Percentiles rank a stretch among this genome's conserved stretches.
Evolutionary conservation across 2,329 filamentous ascomycete species (phyloP).

Genomic region (Talaromyces islandicus): DNA sequence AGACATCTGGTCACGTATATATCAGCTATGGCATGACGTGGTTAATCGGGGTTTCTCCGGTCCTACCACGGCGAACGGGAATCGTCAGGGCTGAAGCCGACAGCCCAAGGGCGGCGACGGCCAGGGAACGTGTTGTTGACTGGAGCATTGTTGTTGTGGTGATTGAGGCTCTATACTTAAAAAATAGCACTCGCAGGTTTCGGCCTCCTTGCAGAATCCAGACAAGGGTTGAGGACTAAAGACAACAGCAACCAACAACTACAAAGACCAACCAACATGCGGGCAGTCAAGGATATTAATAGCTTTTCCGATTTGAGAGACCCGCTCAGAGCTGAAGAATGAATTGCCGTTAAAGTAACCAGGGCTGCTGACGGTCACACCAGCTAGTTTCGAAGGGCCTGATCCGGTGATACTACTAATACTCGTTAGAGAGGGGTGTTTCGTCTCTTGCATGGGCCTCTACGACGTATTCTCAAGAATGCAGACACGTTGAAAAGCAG

Average conservation of each 20-base stretch:
- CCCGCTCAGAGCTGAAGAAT: background rate
- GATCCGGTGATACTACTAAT: background rate
- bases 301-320: background rate
- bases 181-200: background rate
- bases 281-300: background rate
- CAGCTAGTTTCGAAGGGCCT: background rate
- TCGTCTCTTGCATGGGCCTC: background rate
- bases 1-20: conserved; percentile 27
- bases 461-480: background rate
- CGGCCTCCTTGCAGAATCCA: background rate
- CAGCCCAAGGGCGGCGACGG: background rate
- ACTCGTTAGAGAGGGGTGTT: background rate
- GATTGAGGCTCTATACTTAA: background rate
- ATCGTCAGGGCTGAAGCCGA: conserved; percentile 3
- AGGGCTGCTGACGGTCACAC: background rate
- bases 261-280: background rate
- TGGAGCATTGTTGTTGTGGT: background rate
- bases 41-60: background rate
- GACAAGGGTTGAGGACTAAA: background rate
- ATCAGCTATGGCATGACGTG: background rate
- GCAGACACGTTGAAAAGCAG: background rate
- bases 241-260: background rate
- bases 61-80: conserved; percentile 3
- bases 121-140: background rate
- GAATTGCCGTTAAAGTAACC: background rate